These are phyloP conservation scores for Verticillium longisporum DNA, from an alignment of 2,329 filamentous ascomycete genomes.

Conservation along the genomic window DNA sequence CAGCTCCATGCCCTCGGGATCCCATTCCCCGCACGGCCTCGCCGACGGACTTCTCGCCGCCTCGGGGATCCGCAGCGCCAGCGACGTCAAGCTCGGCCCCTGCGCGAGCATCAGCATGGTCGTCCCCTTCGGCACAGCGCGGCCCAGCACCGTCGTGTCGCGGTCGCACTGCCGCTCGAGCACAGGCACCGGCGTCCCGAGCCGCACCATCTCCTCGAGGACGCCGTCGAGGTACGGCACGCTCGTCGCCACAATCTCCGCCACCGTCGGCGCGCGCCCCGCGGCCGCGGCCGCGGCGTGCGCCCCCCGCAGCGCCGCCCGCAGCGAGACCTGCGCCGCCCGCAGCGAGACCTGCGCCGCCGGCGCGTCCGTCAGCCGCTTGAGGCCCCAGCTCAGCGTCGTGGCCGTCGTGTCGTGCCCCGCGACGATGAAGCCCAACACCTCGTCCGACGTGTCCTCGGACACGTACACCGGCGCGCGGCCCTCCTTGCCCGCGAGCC, in stretches of 20 bases:
- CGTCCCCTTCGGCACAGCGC: conserved; percentile 25
- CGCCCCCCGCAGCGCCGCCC: neutral
- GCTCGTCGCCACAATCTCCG: conserved; percentile 19
- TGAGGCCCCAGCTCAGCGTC: conserved; percentile 21
- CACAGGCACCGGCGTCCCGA: conserved; percentile 19
- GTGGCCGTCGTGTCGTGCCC: conserved; percentile 22
- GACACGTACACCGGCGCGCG: conserved; percentile 7
- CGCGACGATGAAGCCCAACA: conserved; percentile 20
- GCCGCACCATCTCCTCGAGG: conserved; percentile 27
- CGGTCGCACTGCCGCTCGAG: conserved; percentile 20
- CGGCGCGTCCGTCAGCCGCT: conserved; percentile 7
- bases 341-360: conserved; percentile 2
- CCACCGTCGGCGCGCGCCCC: conserved; percentile 18
- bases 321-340: neutral
- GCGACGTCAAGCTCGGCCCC: conserved; percentile 20
- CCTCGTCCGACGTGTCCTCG: conserved; percentile 6
- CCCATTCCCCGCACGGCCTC: conserved; percentile 19
- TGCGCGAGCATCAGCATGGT: conserved; percentile 17
- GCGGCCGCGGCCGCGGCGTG: conserved; percentile 11
- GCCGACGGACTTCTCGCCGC: conserved; percentile 16
- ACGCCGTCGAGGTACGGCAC: conserved; percentile 29
- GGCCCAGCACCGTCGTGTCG: conserved; percentile 26
- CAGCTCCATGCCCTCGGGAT: conserved; percentile 18
- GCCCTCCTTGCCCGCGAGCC: conserved; percentile 5
- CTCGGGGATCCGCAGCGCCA: conserved; percentile 20